Evolutionary conservation across 768 basidiomycete genomes (phyloP).

Genomic region (Cystobasidiopsis lactophilus): DNA sequence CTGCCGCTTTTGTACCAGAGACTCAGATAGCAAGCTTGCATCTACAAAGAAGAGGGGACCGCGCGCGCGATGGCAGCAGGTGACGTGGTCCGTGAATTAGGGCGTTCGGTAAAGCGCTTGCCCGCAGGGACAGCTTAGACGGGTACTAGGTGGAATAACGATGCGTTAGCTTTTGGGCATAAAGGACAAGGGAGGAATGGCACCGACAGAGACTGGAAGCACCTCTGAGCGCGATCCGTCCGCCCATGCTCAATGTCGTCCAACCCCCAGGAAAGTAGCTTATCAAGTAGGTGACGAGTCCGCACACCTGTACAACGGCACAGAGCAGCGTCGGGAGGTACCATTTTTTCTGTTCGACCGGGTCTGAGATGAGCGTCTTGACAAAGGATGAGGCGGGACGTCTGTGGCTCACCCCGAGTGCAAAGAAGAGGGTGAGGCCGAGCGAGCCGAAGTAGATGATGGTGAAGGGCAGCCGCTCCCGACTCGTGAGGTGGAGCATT

Average conservation of each 20-base stretch:
- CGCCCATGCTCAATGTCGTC: constrained; percentile 55
- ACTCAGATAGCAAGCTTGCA: too few species aligned
- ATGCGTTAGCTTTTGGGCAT: neutral
- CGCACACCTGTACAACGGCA: constrained; percentile 60
- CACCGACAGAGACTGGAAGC: constrained; percentile 63
- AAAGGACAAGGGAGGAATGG: constrained; percentile 23
- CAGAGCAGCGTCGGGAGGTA: constrained; percentile 67
- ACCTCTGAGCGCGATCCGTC: constrained; percentile 57
- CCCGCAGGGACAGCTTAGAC: neutral
- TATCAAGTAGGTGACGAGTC: constrained; percentile 67
- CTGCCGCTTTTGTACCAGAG: neutral
- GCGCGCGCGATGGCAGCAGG: neutral
- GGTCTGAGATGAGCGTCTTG: neutral
- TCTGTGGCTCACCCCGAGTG: constrained; percentile 48
- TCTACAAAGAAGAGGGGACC: neutral
- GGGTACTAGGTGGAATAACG: neutral
- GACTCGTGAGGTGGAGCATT: constrained; percentile 43
- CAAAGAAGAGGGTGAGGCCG: constrained; percentile 71
- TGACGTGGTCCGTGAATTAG: neutral
- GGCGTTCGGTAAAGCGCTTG: neutral
- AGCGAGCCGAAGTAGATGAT: constrained; percentile 61
- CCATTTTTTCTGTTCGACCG: constrained; percentile 40
- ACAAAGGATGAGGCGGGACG: neutral
- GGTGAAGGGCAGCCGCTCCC: constrained; percentile 29
- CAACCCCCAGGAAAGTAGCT: constrained; percentile 66